Conservation (phyloP, 768 basidiomycete species). For the Leccinum obscurum region DNA sequence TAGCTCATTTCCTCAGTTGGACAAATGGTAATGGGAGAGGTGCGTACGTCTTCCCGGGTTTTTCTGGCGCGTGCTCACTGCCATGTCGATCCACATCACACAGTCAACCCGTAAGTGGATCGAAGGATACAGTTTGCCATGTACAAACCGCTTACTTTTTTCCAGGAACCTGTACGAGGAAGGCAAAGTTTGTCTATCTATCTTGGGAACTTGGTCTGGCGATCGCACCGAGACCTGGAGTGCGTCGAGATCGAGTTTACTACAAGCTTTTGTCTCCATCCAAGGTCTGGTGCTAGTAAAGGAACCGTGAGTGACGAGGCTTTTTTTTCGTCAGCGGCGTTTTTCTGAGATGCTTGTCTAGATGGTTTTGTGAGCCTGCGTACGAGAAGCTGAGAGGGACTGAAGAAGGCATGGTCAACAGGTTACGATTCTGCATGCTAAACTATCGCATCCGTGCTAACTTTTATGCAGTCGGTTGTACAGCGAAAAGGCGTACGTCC, state of each 20-base stretch:
- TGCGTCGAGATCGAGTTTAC: slow-evolving; percentile 75
- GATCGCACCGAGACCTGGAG: slow-evolving; percentile 90
- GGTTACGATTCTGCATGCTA: slow-evolving; percentile 40
- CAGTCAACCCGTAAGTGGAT: slow-evolving; percentile 71
- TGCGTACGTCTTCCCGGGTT: slow-evolving; percentile 9
- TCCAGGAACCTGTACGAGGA: slow-evolving; percentile 89
- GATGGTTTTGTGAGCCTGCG: slow-evolving; percentile 91
- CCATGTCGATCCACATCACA: neutral
- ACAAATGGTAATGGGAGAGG: slow-evolving; percentile 88
- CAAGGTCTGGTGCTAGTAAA: slow-evolving; percentile 92
- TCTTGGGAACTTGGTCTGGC: slow-evolving; percentile 90
- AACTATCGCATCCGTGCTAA: neutral
- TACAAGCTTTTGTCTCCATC: slow-evolving; percentile 92
- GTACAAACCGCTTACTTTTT: slow-evolving; percentile 3
- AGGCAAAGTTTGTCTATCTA: slow-evolving; percentile 91
- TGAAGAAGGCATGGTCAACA: slow-evolving; percentile 85
- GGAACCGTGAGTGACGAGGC: slow-evolving; percentile 66
- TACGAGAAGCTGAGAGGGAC: slow-evolving; percentile 92
- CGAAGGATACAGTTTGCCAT: neutral
- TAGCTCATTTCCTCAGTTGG: slow-evolving; percentile 91
- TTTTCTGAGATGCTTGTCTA: slow-evolving; percentile 28
- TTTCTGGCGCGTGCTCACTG: neutral
- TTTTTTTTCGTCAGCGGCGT: slow-evolving; percentile 4
- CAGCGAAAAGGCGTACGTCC: slow-evolving; percentile 90
- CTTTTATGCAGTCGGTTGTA: slow-evolving; percentile 70